A percentile compares a stretch with the other conserved stretches of the same genome.
phyloP scores from a whole-genome alignment of 2,329 filamentous ascomycete genomes.

The Fusarium bactridioides region DNA sequence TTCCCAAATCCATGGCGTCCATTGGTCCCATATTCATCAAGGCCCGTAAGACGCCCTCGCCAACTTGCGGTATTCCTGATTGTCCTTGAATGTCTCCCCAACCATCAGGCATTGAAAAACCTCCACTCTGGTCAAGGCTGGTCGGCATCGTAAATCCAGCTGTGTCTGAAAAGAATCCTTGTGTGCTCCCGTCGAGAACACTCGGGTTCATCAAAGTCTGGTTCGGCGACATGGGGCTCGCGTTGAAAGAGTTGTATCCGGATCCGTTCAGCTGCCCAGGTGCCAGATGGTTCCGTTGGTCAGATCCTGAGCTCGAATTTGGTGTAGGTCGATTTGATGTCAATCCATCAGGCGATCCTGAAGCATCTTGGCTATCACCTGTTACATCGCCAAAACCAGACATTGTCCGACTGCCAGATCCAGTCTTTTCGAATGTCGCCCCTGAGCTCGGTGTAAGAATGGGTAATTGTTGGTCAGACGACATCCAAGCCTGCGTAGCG shows the following conservation, averaged over 20 bases:
- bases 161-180: constrained; percentile 52
- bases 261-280: constrained; percentile 49
- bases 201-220: constrained; percentile 50
- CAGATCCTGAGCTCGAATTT: constrained; percentile 59
- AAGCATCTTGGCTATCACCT: constrained; percentile 57
- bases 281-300: constrained; percentile 40
- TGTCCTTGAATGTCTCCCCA: constrained; percentile 56
- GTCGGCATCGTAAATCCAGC: constrained; percentile 48
- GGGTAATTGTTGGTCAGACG: constrained; percentile 51
- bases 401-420: constrained; percentile 40
- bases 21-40: constrained; percentile 67
- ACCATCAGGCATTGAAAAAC: constrained; percentile 53
- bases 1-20: constrained; percentile 65
- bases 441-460: constrained; percentile 47
- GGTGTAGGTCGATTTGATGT: constrained; percentile 66
- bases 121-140: constrained; percentile 36
- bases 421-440: constrained; percentile 46
- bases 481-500: constrained; percentile 49
- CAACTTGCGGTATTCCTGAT: constrained; percentile 61
- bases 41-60: constrained; percentile 64
- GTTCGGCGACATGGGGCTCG: constrained; percentile 59
- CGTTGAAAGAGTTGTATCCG: constrained; percentile 57
- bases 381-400: constrained; percentile 54
- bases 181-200: constrained; percentile 48
- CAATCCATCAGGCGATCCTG: constrained; percentile 58